Evolutionary conservation across 106 monocot species (phyloP).

Genomic region (Gastrodia elata): DNA sequence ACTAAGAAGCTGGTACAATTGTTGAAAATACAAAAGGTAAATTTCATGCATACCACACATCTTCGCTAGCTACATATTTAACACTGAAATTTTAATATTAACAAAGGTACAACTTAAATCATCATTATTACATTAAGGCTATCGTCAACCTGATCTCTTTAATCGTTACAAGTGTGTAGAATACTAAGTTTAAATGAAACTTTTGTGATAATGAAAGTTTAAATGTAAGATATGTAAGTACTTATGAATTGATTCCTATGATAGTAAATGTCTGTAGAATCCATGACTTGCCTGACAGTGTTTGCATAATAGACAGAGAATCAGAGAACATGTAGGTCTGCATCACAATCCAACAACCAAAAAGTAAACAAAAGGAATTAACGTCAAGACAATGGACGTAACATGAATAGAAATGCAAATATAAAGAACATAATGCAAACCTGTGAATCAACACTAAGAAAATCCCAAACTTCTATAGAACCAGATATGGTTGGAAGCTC

Average conservation of each 20-base stretch:
- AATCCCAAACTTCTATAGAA: conserved; percentile 99
- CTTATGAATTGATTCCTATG: no score
- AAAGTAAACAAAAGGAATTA: conserved; percentile 6
- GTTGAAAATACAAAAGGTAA: conserved; percentile 2
- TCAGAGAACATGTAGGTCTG: conserved; percentile 90
- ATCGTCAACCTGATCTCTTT: no score
- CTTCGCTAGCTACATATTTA: no score
- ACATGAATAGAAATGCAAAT: not conserved
- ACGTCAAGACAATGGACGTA: not conserved
- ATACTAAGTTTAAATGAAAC: no score
- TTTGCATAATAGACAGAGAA: conserved; percentile 83
- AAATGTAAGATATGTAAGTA: no score
- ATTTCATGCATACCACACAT: no score
- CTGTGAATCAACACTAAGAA: conserved; percentile 99
- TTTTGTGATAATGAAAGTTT: no score
- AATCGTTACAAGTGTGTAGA: no score
- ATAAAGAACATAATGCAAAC: conserved; percentile 22
- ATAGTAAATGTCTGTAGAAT: no score
- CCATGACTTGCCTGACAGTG: conserved; percentile 59
- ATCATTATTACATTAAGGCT: no score
- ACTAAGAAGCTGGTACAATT: not conserved
- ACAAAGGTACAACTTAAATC: no score
- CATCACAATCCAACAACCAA: conserved; percentile 18
- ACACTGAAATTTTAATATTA: no score
- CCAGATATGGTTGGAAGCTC: conserved; percentile 76